Evolutionary conservation across 768 basidiomycete genomes (phyloP).

Genomic region (Termitomyces eurrhizus): DNA sequence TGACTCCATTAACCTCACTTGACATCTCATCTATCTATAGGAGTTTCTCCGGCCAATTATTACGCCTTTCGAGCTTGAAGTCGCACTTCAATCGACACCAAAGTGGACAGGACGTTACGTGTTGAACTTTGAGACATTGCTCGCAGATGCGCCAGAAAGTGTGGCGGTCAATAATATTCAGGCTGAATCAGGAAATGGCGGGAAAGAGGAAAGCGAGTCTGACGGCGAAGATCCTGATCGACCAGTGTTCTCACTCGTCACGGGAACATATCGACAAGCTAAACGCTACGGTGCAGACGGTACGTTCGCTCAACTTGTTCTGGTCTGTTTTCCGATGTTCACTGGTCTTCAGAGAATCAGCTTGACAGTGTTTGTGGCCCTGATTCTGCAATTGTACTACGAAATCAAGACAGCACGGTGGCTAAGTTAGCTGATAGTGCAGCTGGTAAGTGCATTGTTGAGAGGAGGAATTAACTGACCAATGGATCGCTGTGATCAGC

Average conservation of each 20-base stretch:
- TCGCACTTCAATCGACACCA: constrained; percentile 69
- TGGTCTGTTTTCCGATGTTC: neutral
- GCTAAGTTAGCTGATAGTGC: constrained; percentile 59
- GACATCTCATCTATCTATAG: constrained; percentile 31
- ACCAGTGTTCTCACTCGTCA: constrained; percentile 83
- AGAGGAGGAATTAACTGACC: neutral
- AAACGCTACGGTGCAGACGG: constrained; percentile 56
- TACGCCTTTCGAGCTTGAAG: constrained; percentile 87
- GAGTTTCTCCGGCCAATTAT: constrained; percentile 90
- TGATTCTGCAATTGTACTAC: constrained; percentile 39
- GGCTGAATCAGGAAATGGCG: neutral
- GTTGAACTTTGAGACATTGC: constrained; percentile 66
- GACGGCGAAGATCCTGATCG: constrained; percentile 50
- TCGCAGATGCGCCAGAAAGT: constrained; percentile 29
- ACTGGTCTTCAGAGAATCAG: neutral
- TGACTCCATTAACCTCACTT: neutral
- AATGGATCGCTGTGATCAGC: constrained; percentile 32
- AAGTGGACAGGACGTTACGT: constrained; percentile 78
- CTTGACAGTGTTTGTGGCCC: constrained; percentile 10
- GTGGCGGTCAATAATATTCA: neutral
- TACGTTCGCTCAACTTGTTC: neutral
- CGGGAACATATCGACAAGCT: constrained; percentile 79
- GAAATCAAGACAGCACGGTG: constrained; percentile 62
- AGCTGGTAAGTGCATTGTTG: constrained; percentile 46
- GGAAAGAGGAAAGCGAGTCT: constrained; percentile 16